phyloP scores from a whole-genome alignment of 352 stramenopile genomes.

The Globisporangium canariense region DNA sequence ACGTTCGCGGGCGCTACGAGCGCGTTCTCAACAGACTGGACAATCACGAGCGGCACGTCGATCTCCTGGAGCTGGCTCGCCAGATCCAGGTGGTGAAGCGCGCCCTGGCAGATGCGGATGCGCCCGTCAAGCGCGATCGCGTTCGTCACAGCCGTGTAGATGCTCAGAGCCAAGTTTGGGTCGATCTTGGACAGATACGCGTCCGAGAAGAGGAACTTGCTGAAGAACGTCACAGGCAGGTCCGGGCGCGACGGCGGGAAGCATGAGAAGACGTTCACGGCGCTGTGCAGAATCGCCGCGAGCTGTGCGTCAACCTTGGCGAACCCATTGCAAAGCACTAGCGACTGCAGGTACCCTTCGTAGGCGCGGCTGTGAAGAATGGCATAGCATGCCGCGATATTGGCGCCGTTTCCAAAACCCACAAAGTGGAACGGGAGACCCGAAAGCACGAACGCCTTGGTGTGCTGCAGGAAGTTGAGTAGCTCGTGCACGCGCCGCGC shows the following conservation, averaged over 20 bases:
- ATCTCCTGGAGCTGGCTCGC: slow-evolving; percentile 48
- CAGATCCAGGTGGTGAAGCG: slow-evolving; percentile 76
- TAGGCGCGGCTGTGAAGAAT: slow-evolving; percentile 48
- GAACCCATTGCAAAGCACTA: slow-evolving; percentile 87
- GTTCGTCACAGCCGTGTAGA: slow-evolving; percentile 92
- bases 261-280: slow-evolving; percentile 80
- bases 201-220: slow-evolving; percentile 91
- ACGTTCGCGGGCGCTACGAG: slow-evolving; percentile 88
- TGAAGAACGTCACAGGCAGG: slow-evolving; percentile 86
- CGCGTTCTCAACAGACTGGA: slow-evolving; percentile 88
- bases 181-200: slow-evolving; percentile 84
- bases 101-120: slow-evolving; percentile 74
- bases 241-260: slow-evolving; percentile 79
- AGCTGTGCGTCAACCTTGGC: slow-evolving; percentile 72
- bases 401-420: slow-evolving; percentile 88
- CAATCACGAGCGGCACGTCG: slow-evolving; percentile 69
- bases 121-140: slow-evolving; percentile 88
- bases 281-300: slow-evolving; percentile 72
- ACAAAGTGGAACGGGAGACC: slow-evolving; percentile 83
- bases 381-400: slow-evolving; percentile 73
- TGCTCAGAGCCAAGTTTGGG: slow-evolving; percentile 86
- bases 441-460: slow-evolving; percentile 58
- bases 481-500: slow-evolving; percentile 83
- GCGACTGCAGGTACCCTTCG: slow-evolving; percentile 50
- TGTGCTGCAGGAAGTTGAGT: slow-evolving; percentile 71